Evolutionary conservation across 2,329 filamentous ascomycete genomes (phyloP), one percentile per base, ranked within the genome.

Genomic region (Exophiala phaeomuriformis): DNA sequence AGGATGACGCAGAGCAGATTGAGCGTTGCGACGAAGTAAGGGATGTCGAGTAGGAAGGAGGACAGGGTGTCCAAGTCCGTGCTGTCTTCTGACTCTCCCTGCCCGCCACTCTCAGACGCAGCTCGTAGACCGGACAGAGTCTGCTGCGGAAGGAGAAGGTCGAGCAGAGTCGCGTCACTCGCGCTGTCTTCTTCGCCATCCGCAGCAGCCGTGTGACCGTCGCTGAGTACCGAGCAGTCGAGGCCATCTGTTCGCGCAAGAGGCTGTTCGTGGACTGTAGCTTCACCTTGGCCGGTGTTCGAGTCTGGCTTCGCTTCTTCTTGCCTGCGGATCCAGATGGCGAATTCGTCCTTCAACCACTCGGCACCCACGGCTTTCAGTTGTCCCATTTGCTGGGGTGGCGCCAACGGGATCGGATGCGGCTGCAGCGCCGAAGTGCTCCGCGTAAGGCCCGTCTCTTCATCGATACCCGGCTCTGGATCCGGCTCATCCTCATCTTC

Each of bases 351-450:
- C 45, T 63, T 64, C 44, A 64, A 47, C 62, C 62, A 64, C 28
- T 63, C 57, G n/a, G 60, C 55, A n/a, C 59, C 61, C 5, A 64
- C 53, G 27, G 59, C 54, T 41, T 60, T 62, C 54, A 64, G 53
- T 3, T 42, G 44, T 3, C 55, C 59, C 33, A 51, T 12, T 36
- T 59, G 56, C 47, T 57, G 56, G 1, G 50, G 60, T 19, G 53
- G 55, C 10, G 49, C 49, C 3, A 56, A 52, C 3, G 55, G 53
- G 31, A 59, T 61, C 3, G 56, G 58, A 45, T 56, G 57, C 12
- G 53, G 59, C 28, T 57, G 41, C 33, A 59, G 44, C 5, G 57
- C 57, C 5, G 57, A 59, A 6, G 54, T 59, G 47, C 57, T 59
- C 27, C 57, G 43, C 4, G 57, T 55, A 0, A 56, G 49, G 12